phyloP scores from a whole-genome alignment of 148 eudicot genomes.

The Chenopodium suecicum region DNA sequence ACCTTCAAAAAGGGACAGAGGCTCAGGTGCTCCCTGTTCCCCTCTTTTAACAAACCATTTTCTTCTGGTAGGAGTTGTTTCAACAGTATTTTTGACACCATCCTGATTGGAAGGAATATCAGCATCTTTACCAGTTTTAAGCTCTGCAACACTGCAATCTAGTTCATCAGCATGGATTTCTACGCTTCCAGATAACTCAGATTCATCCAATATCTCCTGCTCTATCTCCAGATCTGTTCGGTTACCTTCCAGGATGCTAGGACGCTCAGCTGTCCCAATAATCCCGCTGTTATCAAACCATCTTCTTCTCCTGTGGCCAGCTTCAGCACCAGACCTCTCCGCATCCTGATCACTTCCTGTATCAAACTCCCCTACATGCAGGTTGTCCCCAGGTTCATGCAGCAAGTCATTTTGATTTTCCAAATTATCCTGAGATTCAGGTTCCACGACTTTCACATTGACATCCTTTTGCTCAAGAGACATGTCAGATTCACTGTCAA shows the following conservation, averaged over 20 bases:
- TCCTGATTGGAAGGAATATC: slow-evolving; percentile 22
- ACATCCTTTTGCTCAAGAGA: slow-evolving; percentile 29
- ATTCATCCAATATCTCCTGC: slow-evolving; percentile 36
- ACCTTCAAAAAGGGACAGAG: slow-evolving; percentile 34
- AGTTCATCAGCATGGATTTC: slow-evolving; percentile 30
- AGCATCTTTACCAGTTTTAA: slow-evolving; percentile 15
- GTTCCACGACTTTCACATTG: slow-evolving; percentile 30
- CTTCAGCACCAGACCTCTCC: slow-evolving; percentile 31
- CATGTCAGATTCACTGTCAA: slow-evolving; percentile 28
- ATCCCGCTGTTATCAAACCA: slow-evolving; percentile 37
- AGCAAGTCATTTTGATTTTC: slow-evolving; percentile 27
- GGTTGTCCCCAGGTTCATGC: slow-evolving; percentile 19
- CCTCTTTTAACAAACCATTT: slow-evolving; percentile 43
- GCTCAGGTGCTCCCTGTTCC: slow-evolving; percentile 39
- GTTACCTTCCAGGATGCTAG: slow-evolving; percentile 34
- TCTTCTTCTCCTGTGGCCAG: slow-evolving; percentile 41
- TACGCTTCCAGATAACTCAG: slow-evolving; percentile 32
- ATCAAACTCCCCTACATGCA: slow-evolving; percentile 29
- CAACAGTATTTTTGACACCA: slow-evolving; percentile 17
- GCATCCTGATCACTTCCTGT: slow-evolving; percentile 28
- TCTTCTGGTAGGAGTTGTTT: slow-evolving; percentile 36
- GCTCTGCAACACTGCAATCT: slow-evolving; percentile 13
- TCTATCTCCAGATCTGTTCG: slow-evolving; percentile 32
- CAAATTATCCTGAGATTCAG: slow-evolving; percentile 29
- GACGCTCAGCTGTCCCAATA: slow-evolving; percentile 23